phyloP scores from a whole-genome alignment of 176 grass and related monocot species.

The Alloteropsis semialata region DNA sequence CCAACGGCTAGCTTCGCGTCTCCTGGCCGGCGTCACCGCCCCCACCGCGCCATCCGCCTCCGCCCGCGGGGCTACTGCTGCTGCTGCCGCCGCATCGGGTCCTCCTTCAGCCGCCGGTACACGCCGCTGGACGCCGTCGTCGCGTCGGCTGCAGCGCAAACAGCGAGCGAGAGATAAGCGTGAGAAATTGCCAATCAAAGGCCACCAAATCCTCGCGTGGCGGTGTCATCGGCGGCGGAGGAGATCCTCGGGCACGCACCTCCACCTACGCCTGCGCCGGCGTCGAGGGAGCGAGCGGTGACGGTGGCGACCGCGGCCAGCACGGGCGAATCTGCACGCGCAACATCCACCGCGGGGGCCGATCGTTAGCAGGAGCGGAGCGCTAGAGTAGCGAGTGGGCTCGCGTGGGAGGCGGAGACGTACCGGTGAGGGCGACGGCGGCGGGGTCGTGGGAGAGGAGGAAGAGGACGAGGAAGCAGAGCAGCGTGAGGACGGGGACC shows the following conservation, averaged over 20 bases:
- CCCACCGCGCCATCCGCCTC: conserved; percentile 17
- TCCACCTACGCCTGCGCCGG: neutral
- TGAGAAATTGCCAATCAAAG: neutral
- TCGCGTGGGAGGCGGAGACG: neutral
- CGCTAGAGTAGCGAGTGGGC: neutral
- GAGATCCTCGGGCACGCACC: conserved; percentile 6
- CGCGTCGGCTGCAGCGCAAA: neutral
- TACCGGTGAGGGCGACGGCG: conserved; percentile 44
- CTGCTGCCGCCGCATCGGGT: neutral
- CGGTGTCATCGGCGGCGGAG: neutral
- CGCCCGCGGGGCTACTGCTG: conserved; percentile 22
- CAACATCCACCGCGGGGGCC: neutral
- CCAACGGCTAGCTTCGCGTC: conserved; percentile 38
- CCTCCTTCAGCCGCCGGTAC: conserved; percentile 58
- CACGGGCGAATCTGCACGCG: conserved; percentile 46
- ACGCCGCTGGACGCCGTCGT: conserved; percentile 22
- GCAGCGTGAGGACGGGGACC: conserved; percentile 76
- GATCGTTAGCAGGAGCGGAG: neutral
- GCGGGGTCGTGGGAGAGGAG: conserved; percentile 73
- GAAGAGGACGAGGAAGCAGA: conserved; percentile 87
- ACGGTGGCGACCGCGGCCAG: conserved; percentile 22
- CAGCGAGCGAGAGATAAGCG: neutral
- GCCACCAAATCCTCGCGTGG: neutral
- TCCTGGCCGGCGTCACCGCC: conserved; percentile 6
- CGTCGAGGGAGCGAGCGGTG: conserved; percentile 32